A percentile compares a stretch with the other conserved stretches of the same genome.
phyloP scores from a whole-genome alignment of 345 rosid species.

The Hevea brasiliensis region DNA sequence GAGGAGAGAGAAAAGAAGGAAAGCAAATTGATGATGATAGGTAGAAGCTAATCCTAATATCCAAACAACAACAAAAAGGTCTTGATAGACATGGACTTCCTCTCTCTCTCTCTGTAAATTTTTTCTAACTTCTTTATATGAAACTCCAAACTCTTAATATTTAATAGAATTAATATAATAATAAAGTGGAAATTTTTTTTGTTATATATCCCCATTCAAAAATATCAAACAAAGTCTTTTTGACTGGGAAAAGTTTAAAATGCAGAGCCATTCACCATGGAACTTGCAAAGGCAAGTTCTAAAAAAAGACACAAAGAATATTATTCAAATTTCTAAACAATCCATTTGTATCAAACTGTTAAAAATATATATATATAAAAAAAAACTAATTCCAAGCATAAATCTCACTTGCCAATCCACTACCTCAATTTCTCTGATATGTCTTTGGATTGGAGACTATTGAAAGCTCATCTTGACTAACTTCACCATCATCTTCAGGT shows the following conservation, averaged over 20 bases:
- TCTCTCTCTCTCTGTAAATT: not conserved
- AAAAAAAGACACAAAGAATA: not conserved
- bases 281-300: not conserved
- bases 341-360: too few relatives aligned
- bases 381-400: not conserved
- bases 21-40: conserved; percentile 1
- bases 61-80: conserved; percentile 6
- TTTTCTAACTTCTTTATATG: conserved; percentile 5
- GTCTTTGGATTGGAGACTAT: not conserved
- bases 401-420: not conserved
- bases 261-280: not conserved
- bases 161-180: not conserved
- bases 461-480: conserved; percentile 8
- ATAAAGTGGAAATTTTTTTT: too few relatives aligned
- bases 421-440: conserved; percentile 2
- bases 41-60: conserved; percentile 4
- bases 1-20: too few relatives aligned
- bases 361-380: too few relatives aligned
- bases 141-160: not conserved
- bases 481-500: conserved; percentile 28
- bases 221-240: not conserved
- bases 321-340: too few relatives aligned
- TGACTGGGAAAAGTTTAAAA: too few relatives aligned
- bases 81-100: not conserved
- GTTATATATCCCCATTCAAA: too few relatives aligned